A percentile compares a stretch with the other conserved stretches of the same genome.
These are phyloP conservation scores for Capronia coronata DNA, from an alignment of 2,329 filamentous ascomycete genomes.

Conservation along the genomic window DNA sequence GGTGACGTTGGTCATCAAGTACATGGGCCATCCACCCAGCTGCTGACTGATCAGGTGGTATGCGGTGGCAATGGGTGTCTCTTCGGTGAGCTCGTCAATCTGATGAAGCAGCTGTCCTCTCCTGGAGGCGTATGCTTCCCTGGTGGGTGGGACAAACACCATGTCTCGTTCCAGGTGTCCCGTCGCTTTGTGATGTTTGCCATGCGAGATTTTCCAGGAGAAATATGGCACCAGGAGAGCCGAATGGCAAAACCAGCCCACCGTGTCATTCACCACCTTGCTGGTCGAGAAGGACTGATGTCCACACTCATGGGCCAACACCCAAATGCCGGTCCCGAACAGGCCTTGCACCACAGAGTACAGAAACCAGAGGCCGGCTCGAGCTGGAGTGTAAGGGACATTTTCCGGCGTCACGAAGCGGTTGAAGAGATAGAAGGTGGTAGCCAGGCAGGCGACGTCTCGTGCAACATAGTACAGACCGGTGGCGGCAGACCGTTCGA, in stretches of 20 bases:
- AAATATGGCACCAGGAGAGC: slow-evolving; percentile 90
- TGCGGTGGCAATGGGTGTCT: slow-evolving; percentile 81
- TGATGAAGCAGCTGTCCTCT: slow-evolving; percentile 72
- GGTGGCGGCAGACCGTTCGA: slow-evolving; percentile 69
- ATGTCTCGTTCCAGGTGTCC: slow-evolving; percentile 97
- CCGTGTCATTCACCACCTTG: slow-evolving; percentile 80
- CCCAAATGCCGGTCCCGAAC: slow-evolving; percentile 90
- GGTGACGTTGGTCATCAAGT: slow-evolving; percentile 85
- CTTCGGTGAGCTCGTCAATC: slow-evolving; percentile 81
- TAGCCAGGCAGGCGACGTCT: slow-evolving; percentile 64
- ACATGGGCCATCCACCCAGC: slow-evolving; percentile 86
- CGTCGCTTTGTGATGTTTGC: slow-evolving; percentile 99
- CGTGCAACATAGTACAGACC: slow-evolving; percentile 78
- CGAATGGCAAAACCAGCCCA: slow-evolving; percentile 88
- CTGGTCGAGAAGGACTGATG: slow-evolving; percentile 96
- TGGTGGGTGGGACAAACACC: slow-evolving; percentile 95
- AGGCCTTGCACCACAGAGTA: slow-evolving; percentile 83
- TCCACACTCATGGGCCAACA: slow-evolving; percentile 94
- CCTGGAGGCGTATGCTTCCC: slow-evolving; percentile 69
- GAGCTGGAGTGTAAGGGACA: slow-evolving; percentile 62
- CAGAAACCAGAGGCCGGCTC: slow-evolving; percentile 58
- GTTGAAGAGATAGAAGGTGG: slow-evolving; percentile 82
- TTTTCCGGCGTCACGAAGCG: slow-evolving; percentile 80
- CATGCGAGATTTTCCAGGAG: slow-evolving; percentile 98
- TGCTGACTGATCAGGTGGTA: slow-evolving; percentile 73